phyloP scores from a whole-genome alignment of 495 filamentous ascomycete species.

The Penicillium simplicissimum region DNA sequence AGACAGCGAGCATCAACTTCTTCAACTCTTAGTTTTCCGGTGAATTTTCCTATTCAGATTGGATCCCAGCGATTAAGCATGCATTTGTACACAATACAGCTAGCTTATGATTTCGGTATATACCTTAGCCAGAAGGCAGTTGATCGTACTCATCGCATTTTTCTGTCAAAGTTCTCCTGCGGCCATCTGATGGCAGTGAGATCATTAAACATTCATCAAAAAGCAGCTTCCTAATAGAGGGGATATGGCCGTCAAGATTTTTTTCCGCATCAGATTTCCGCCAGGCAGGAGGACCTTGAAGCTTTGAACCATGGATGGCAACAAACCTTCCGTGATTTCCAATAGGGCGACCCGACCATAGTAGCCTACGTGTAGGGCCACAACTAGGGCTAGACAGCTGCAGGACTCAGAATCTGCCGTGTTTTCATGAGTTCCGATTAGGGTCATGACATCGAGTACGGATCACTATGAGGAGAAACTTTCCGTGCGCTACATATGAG shows the following conservation, averaged over 20 bases:
- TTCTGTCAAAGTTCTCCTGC: no score
- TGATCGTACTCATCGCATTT: neutral
- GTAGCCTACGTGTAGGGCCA: neutral
- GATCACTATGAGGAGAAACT: conserved; percentile 19
- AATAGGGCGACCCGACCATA: conserved; percentile 15
- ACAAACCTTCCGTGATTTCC: conserved; percentile 19
- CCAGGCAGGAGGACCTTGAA: neutral
- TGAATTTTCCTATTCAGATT: neutral
- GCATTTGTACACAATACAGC: neutral
- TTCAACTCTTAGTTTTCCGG: neutral
- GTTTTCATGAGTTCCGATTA: conserved; percentile 6
- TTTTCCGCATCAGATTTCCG: conserved; percentile 26
- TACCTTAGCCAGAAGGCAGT: neutral
- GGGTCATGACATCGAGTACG: conserved; percentile 29
- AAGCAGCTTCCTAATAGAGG: neutral
- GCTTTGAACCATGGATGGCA: conserved; percentile 6
- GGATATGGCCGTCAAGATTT: neutral
- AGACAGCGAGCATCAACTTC: conserved; percentile 3
- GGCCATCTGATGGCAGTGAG: neutral
- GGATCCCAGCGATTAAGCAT: neutral
- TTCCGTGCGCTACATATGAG: conserved; percentile 23
- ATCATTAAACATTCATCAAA: neutral
- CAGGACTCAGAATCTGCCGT: conserved; percentile 6
- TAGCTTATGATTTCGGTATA: conserved; percentile 1
- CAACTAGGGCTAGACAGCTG: conserved; percentile 5